Base-by-base conservation (phyloP, 768 basidiomycete genomes). In the Suillus tomentosus region DNA sequence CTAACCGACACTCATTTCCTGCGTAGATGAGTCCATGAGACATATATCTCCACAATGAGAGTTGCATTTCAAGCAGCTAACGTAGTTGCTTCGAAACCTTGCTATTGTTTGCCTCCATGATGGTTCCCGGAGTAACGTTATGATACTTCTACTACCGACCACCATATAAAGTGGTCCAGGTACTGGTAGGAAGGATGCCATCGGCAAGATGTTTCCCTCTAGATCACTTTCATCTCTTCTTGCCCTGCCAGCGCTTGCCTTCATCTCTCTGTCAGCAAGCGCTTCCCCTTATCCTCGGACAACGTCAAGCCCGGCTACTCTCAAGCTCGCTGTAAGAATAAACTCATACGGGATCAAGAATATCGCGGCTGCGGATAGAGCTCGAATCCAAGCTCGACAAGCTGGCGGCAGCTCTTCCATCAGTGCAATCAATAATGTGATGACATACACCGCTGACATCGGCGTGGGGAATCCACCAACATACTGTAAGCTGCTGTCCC, bases 371-470 rank as follows among this genome's bases (percentile, higher is more conserved):
- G 63, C 64, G 17, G 64, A 64, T 31, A 24, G 64, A 45, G 64
- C 64, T 45, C 62, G 62, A 24, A 9, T 22, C 13, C 24, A 15
- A 53, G 4, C 3, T 14, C 8, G 43, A 15, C n/a, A 64, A 36
- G n/a, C 7, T 37, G 50, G 22, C 22, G 17, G 39, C 17, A 51
- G 17, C 22, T 19, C 61, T 22, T 47, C 50, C 61, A 51, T 63
- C 5, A 65, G 62, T 11, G 67, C 66, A 11, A 74, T 70, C 60
- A 50, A 62, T 14, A 65, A 59, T 11, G 68, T 69, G 11, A 60
- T 7, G 7, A n/a, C 55, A 37, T 68, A 68, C 59, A 64, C 63
- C 15, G 67, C 63, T 31, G 19, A 24, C 9, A 61, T 68, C n/a
- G 67, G 67, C 15, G 67, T 68, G 0, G 67, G 67, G 19, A 24